These are phyloP conservation scores for Russula earlei DNA, from an alignment of 768 basidiomycete genomes.

Conservation along the genomic window DNA sequence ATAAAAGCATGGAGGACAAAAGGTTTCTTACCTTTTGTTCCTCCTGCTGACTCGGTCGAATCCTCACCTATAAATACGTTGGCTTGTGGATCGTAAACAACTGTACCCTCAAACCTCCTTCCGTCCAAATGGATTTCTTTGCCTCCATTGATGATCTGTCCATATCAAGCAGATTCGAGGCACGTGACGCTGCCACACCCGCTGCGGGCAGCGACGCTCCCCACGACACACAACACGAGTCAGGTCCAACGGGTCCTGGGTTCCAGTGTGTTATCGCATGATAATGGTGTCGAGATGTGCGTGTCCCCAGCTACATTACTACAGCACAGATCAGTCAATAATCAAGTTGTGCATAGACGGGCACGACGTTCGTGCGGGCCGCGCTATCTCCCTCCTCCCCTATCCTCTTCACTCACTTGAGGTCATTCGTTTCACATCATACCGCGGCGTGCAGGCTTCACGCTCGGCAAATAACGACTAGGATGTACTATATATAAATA, in stretches of 20 bases:
- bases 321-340: too few species aligned
- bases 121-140: neutral
- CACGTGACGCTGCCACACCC: neutral
- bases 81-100: neutral
- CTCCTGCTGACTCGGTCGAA: too few species aligned
- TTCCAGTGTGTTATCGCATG: neutral
- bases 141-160: neutral
- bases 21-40: too few species aligned
- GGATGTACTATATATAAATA: too few species aligned
- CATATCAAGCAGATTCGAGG: neutral
- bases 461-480: neutral
- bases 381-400: too few species aligned
- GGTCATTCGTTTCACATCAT: too few species aligned
- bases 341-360: neutral
- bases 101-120: neutral
- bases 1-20: too few species aligned
- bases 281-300: neutral
- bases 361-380: too few species aligned
- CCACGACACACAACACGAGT: neutral
- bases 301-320: neutral
- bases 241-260: rapidly evolving
- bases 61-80: too few species aligned
- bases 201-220: neutral
- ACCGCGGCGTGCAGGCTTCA: neutral
- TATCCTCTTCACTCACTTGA: too few species aligned